Evolutionary conservation across 139 green algal species (phyloP).

Genomic region (Chlamydomonas schloesseri): DNA sequence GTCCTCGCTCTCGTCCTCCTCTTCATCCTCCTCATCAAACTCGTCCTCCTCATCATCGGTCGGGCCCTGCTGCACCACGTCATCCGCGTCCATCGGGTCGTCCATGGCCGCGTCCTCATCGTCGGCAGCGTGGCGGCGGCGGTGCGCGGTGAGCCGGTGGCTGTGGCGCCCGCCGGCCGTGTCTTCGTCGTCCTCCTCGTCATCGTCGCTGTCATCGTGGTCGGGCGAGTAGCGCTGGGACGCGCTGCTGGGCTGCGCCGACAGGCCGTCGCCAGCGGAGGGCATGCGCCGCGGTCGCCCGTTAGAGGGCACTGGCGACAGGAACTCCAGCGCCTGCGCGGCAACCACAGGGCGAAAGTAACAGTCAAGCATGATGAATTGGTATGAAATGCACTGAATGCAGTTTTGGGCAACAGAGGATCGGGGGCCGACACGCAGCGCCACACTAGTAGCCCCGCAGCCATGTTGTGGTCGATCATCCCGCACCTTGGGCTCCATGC

Average conservation of each 20-base stretch:
- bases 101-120: conserved; percentile 31
- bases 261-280: too few species aligned
- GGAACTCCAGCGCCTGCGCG: conserved; percentile 26
- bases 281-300: not conserved
- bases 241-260: not conserved
- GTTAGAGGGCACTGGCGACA: conserved; percentile 4
- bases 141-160: too few species aligned
- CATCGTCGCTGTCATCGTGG: not conserved
- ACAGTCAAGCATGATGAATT: too few species aligned
- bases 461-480: too few species aligned
- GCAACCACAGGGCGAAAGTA: not conserved
- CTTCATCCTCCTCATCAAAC: not conserved
- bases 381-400: too few species aligned
- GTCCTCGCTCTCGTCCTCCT: not conserved
- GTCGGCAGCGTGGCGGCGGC: too few species aligned
- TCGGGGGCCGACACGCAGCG: too few species aligned
- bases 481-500: not conserved
- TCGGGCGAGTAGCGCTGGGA: conserved; percentile 29
- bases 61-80: not conserved
- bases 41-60: conserved; percentile 3
- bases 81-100: not conserved
- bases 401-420: too few species aligned
- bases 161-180: too few species aligned
- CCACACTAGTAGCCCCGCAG: too few species aligned
- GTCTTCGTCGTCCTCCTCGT: not conserved